These are phyloP conservation scores for Acarospora socialis DNA, from an alignment of 2,329 filamentous ascomycete genomes.

Conservation along the genomic window DNA sequence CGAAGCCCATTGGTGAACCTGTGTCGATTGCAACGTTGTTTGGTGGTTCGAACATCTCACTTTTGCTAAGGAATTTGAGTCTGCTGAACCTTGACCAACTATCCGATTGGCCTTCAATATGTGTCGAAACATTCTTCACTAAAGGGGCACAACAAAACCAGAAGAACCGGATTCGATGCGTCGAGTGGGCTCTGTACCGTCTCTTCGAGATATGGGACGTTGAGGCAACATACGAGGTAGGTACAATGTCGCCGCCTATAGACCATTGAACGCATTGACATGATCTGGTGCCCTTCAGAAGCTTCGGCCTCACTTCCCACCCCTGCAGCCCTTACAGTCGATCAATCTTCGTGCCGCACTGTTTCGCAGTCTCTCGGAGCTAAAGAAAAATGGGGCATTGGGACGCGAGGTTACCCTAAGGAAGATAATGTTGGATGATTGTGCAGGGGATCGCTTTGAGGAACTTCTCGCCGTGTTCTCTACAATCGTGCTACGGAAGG, in stretches of 20 bases:
- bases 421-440: conserved; percentile 95
- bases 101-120: conserved; percentile 69
- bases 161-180: conserved; percentile 65
- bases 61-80: conserved; percentile 72
- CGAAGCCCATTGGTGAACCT: not conserved
- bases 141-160: conserved; percentile 56
- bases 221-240: conserved; percentile 57
- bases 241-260: conserved; percentile 3
- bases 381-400: conserved; percentile 76
- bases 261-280: conserved; percentile 2
- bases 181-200: conserved; percentile 85
- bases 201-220: conserved; percentile 76
- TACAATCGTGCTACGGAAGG: conserved; percentile 62
- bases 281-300: conserved; percentile 41
- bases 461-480: conserved; percentile 78
- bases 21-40: conserved; percentile 21
- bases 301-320: conserved; percentile 79
- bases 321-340: conserved; percentile 78
- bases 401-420: conserved; percentile 67
- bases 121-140: conserved; percentile 51
- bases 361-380: conserved; percentile 63
- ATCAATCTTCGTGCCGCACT: conserved; percentile 76
- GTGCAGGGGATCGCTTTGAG: conserved; percentile 78
- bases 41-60: conserved; percentile 39
- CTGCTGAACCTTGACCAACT: conserved; percentile 65